These are phyloP conservation scores for Fraxinus dipetala DNA, from an alignment of 305 asterid genomes.

Conservation along the genomic window DNA sequence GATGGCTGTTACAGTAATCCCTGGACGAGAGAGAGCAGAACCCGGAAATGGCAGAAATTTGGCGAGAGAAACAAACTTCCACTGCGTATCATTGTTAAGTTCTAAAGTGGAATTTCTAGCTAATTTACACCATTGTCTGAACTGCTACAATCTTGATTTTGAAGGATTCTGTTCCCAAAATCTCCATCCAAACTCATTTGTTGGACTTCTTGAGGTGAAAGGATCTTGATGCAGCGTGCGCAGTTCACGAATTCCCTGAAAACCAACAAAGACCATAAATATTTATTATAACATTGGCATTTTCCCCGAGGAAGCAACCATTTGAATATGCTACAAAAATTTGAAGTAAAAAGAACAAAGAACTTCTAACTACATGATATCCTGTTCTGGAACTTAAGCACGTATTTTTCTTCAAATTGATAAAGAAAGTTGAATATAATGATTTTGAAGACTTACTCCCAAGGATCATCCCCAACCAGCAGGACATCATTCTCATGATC, in stretches of 20 bases:
- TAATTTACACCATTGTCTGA: not conserved
- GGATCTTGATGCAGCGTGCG: not conserved
- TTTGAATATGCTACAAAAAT: not conserved
- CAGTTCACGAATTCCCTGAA: not conserved
- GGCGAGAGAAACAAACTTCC: not conserved
- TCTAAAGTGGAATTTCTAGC: not conserved
- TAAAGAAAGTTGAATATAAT: not conserved
- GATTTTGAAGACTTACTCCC: slow-evolving; percentile 70
- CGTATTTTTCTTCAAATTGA: not conserved
- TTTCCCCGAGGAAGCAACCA: not conserved
- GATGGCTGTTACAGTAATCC: not conserved
- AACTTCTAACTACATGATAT: not conserved
- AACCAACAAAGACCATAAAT: not conserved
- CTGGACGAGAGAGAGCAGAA: not conserved
- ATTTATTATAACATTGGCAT: not conserved
- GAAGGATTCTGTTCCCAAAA: not conserved
- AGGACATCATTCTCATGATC: slow-evolving; percentile 93
- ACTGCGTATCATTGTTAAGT: not conserved
- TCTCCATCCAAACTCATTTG: not conserved
- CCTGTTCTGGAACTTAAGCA: not conserved
- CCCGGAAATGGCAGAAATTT: not conserved
- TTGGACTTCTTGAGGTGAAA: not conserved
- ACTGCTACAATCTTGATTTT: not conserved
- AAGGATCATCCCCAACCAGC: slow-evolving; percentile 97
- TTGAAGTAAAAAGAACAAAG: not conserved